A percentile compares a stretch with the other conserved stretches of the same genome.
Evolutionary conservation across 176 grass and related monocot genomes (phyloP).

Genomic region (Zoysia japonica): DNA sequence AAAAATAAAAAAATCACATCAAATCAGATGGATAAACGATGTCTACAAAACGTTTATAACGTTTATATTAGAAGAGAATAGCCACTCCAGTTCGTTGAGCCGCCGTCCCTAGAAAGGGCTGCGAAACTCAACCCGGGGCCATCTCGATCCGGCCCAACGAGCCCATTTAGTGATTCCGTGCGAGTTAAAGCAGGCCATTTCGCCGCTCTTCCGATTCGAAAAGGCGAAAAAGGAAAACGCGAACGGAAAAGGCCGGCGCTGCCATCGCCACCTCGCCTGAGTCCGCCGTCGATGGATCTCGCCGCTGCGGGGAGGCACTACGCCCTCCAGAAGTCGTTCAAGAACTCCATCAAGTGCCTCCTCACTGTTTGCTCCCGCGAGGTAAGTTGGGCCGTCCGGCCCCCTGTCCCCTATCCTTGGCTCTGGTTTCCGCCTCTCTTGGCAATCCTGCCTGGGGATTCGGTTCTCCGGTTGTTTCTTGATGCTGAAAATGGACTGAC

Average conservation of each 20-base stretch:
- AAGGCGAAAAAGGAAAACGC: too few species aligned
- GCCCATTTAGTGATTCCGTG: background rate
- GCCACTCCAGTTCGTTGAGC: too few species aligned
- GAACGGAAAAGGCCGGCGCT: background rate
- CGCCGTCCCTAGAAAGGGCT: too few species aligned
- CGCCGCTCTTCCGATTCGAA: conserved; percentile 11
- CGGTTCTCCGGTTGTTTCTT: background rate
- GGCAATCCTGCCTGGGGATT: background rate
- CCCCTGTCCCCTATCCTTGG: background rate
- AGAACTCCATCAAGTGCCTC: conserved; percentile 39
- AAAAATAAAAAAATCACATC: too few species aligned
- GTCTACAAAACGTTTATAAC: too few species aligned
- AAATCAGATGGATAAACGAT: too few species aligned
- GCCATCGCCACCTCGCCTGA: background rate
- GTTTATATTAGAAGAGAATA: too few species aligned
- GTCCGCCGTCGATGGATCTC: conserved; percentile 37
- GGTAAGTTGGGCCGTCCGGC: conserved; percentile 32
- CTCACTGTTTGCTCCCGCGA: conserved; percentile 59
- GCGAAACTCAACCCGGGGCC: background rate
- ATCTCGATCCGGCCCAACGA: background rate
- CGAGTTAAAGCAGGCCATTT: background rate
- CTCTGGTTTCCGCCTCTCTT: background rate
- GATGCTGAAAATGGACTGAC: background rate
- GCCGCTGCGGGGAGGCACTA: conserved; percentile 33
- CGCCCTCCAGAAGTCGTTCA: conserved; percentile 51